Percentiles rank a stretch among this genome's conserved stretches.
Conservation (phyloP, 257 asterid genomes). For the Echites panduratus region DNA sequence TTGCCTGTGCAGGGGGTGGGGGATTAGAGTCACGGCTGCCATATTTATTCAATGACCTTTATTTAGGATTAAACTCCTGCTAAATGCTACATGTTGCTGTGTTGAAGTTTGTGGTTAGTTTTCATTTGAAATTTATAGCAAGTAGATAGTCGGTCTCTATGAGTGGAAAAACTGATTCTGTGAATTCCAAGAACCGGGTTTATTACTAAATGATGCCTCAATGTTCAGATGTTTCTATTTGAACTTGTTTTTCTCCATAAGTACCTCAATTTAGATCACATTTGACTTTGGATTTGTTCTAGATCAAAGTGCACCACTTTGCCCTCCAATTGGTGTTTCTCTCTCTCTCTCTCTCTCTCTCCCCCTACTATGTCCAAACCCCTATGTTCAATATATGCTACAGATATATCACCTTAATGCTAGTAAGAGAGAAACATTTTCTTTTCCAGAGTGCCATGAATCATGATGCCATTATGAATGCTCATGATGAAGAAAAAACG, state of each 20-base stretch:
- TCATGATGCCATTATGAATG: conserved; percentile 89
- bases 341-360: neutral
- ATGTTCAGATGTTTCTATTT: neutral
- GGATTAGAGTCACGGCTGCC: no score
- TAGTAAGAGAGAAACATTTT: neutral
- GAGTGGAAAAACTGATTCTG: neutral
- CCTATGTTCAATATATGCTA: neutral
- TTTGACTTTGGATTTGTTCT: neutral
- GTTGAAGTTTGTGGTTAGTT: no score
- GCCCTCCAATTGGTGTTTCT: neutral
- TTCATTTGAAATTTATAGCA: neutral
- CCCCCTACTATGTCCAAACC: neutral
- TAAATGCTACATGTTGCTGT: no score
- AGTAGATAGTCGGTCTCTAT: neutral
- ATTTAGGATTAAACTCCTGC: no score
- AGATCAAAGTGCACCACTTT: neutral
- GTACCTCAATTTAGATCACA: neutral
- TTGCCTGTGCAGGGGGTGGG: neutral
- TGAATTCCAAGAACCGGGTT: neutral
- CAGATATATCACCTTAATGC: neutral
- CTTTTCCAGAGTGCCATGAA: conserved; percentile 76
- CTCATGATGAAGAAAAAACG: conserved; percentile 74
- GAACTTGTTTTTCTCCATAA: neutral
- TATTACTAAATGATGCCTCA: neutral
- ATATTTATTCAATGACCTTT: no score